A percentile compares a stretch with the other conserved stretches of the same genome.
phyloP scores from a whole-genome alignment of 768 basidiomycete species.

The Leccinum sublutescens region DNA sequence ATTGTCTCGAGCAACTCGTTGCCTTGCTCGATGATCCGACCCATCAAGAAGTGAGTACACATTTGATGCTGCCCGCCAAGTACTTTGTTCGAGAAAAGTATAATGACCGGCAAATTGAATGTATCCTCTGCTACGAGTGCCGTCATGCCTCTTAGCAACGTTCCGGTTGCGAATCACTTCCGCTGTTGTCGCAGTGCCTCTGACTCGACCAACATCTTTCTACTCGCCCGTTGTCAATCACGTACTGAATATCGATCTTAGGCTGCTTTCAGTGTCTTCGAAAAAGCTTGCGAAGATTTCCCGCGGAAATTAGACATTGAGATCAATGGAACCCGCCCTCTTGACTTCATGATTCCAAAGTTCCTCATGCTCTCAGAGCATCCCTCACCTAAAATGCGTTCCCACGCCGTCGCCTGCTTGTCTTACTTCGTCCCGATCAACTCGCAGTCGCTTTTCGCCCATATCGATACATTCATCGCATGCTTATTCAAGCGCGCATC shows the following conservation, averaged over 20 bases:
- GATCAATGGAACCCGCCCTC: slow-evolving; percentile 86
- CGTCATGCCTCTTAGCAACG: slow-evolving; percentile 3
- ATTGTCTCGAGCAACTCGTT: slow-evolving; percentile 86
- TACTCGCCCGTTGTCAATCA: background rate
- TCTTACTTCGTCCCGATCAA: slow-evolving; percentile 90
- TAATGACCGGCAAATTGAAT: slow-evolving; percentile 5
- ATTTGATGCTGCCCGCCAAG: background rate
- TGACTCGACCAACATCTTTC: background rate
- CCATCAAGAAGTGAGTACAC: slow-evolving; percentile 78
- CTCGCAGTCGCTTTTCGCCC: slow-evolving; percentile 82
- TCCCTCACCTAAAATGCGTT: slow-evolving; percentile 82
- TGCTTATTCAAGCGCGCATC: slow-evolving; percentile 93
- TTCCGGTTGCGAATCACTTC: background rate
- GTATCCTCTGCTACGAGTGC: slow-evolving; percentile 1
- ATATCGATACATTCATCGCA: slow-evolving; percentile 92
- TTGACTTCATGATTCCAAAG: slow-evolving; percentile 96
- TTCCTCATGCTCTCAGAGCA: slow-evolving; percentile 90
- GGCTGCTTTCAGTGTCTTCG: slow-evolving; percentile 93
- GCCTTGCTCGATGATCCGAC: slow-evolving; percentile 76
- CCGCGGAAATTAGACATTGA: slow-evolving; percentile 94
- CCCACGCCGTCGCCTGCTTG: slow-evolving; percentile 90
- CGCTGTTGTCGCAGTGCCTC: slow-evolving; percentile 2
- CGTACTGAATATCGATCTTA: slow-evolving; percentile 29
- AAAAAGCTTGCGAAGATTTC: slow-evolving; percentile 96
- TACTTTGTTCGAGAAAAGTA: slow-evolving; percentile 1